These are phyloP conservation scores for Scytalidium lignicola DNA, from an alignment of 2,329 filamentous ascomycete genomes.

Conservation along the genomic window DNA sequence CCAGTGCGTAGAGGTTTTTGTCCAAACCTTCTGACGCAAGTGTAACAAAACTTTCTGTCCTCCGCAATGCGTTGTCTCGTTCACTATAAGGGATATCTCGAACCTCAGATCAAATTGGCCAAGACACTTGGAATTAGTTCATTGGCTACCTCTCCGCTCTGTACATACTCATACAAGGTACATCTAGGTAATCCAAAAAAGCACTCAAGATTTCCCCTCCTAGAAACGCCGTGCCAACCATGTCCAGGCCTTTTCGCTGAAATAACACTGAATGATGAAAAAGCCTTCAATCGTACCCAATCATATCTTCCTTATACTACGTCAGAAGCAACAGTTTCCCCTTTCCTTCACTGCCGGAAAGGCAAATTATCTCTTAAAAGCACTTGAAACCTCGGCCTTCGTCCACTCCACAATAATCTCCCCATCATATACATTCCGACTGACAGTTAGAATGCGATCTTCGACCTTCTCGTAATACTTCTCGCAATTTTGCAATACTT, in stretches of 20 bases:
- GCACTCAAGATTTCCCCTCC: not conserved
- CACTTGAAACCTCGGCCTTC: slow-evolving; percentile 55
- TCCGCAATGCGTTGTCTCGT: no score
- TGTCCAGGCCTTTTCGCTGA: not conserved
- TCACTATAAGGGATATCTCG: no score
- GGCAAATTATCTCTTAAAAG: slow-evolving; percentile 37
- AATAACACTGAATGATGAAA: not conserved
- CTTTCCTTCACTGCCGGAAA: not conserved
- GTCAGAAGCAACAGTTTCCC: not conserved
- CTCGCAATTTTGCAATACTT: slow-evolving; percentile 57
- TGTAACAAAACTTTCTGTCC: no score
- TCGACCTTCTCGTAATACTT: slow-evolving; percentile 58
- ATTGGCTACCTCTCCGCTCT: not conserved
- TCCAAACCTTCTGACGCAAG: no score
- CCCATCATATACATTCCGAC: slow-evolving; percentile 58
- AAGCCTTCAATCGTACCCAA: not conserved
- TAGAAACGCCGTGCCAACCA: not conserved
- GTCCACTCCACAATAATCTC: slow-evolving; percentile 64
- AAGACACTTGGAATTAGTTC: not conserved
- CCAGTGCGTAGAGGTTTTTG: no score
- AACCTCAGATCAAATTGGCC: no score
- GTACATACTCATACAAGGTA: not conserved
- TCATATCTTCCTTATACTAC: not conserved
- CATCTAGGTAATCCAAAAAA: not conserved
- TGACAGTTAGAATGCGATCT: slow-evolving; percentile 53